phyloP scores from a whole-genome alignment of 2,329 filamentous ascomycete genomes.

The Macrophomina tecta region DNA sequence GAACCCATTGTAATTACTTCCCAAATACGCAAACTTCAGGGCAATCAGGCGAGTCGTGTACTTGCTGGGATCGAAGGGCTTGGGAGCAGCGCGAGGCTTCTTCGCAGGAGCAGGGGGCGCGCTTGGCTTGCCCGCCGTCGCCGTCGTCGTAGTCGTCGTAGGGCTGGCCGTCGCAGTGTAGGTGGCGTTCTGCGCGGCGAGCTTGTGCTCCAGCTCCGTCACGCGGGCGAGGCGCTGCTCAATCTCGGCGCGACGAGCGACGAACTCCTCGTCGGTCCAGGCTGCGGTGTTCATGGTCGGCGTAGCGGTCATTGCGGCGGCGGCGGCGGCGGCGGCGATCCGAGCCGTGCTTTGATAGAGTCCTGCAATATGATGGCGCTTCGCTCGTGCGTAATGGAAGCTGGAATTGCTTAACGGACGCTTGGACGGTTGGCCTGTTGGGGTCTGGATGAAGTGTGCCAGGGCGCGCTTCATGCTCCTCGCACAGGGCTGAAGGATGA shows the following conservation, averaged over 20 bases:
- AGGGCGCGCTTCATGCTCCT: constrained; percentile 26
- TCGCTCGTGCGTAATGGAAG: constrained; percentile 1
- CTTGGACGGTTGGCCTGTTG: constrained; percentile 1
- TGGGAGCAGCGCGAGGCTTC: constrained; percentile 42
- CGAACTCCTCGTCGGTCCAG: constrained; percentile 27
- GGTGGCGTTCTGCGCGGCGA: constrained; percentile 58
- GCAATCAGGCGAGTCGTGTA: constrained; percentile 87
- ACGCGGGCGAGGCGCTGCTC: constrained; percentile 72
- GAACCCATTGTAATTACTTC: constrained; percentile 89
- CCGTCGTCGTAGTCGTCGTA: constrained; percentile 13
- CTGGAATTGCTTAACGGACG: constrained; percentile 20
- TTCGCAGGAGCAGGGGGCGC: constrained; percentile 26
- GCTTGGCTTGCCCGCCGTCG: neutral
- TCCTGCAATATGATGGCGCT: constrained; percentile 14
- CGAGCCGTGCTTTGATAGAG: constrained; percentile 7
- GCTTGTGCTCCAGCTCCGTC: constrained; percentile 68
- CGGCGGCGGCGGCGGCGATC: constrained; percentile 10
- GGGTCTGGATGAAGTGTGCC: constrained; percentile 17
- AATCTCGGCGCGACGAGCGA: constrained; percentile 26
- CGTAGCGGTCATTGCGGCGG: constrained; percentile 10
- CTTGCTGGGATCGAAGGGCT: constrained; percentile 75
- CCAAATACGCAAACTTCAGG: constrained; percentile 91
- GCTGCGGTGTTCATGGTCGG: constrained; percentile 18
- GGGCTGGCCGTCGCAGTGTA: constrained; percentile 32
- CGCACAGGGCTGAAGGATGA: constrained; percentile 8